These are phyloP conservation scores for Stenogyne calaminthoides DNA, from an alignment of 305 asterid species.

Conservation along the genomic window DNA sequence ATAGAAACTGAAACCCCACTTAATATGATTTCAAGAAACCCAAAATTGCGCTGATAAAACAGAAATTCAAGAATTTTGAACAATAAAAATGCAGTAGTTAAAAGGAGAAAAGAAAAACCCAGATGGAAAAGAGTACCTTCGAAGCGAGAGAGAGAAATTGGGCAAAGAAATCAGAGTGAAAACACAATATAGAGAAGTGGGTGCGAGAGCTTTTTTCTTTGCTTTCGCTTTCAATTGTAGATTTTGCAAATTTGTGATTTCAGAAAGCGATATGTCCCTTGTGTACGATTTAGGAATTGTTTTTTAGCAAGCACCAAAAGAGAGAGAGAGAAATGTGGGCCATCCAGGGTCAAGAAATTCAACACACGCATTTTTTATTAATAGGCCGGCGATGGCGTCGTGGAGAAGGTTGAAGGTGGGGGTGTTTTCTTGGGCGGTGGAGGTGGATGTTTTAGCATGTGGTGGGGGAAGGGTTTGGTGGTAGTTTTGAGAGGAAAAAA, in stretches of 20 bases:
- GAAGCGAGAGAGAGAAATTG: constrained; percentile 17
- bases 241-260: constrained; percentile 31
- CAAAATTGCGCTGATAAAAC: constrained; percentile 1
- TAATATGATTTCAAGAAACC: constrained; percentile 24
- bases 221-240: too few relatives aligned
- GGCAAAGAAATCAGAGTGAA: constrained; percentile 30
- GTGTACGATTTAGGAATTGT: constrained; percentile 39
- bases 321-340: too few relatives aligned
- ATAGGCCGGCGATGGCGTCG: too few relatives aligned
- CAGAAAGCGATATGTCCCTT: constrained; percentile 38
- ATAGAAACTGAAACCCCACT: constrained; percentile 16
- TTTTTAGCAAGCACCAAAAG: constrained; percentile 29
- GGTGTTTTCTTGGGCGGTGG: too few relatives aligned
- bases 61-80: constrained; percentile 24
- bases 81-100: too few relatives aligned
- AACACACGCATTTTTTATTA: too few relatives aligned
- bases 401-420: too few relatives aligned
- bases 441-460: too few relatives aligned
- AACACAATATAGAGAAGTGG: constrained; percentile 19
- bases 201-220: constrained; percentile 30
- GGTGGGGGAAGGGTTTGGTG: too few relatives aligned
- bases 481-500: too few relatives aligned
- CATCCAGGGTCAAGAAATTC: too few relatives aligned
- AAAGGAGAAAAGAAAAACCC: constrained; percentile 14
- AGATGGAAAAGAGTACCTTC: constrained; percentile 26